These are phyloP conservation scores for Helianthus tuberosus DNA, from an alignment of 129 eudicot genomes.

Conservation along the genomic window DNA sequence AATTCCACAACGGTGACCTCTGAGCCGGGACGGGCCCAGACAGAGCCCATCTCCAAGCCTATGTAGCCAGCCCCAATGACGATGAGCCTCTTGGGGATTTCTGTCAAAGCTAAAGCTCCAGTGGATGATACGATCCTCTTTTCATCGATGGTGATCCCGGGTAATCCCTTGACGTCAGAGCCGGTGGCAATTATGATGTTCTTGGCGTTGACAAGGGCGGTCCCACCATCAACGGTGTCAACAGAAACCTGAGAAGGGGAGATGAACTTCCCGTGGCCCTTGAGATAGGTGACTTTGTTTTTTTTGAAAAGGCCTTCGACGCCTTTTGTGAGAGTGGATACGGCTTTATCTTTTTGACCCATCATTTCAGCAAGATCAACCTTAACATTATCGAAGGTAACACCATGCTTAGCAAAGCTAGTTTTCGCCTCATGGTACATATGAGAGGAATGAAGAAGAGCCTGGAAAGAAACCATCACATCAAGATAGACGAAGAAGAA, in stretches of 20 bases:
- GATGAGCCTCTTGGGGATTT: slow-evolving; percentile 18
- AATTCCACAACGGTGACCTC: slow-evolving; percentile 29
- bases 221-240: slow-evolving; percentile 20
- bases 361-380: slow-evolving; percentile 86
- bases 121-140: slow-evolving; percentile 29
- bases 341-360: slow-evolving; percentile 96
- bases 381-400: slow-evolving; percentile 66
- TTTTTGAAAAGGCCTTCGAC: slow-evolving; percentile 85
- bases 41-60: slow-evolving; percentile 32
- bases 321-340: slow-evolving; percentile 66
- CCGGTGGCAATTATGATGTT: slow-evolving; percentile 33
- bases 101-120: slow-evolving; percentile 26
- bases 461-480: slow-evolving; percentile 37
- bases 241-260: slow-evolving; percentile 73
- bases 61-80: slow-evolving; percentile 32
- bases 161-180: slow-evolving; percentile 28
- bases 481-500: not conserved
- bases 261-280: slow-evolving; percentile 78
- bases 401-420: slow-evolving; percentile 74
- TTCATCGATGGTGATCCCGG: slow-evolving; percentile 32
- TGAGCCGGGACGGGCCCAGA: slow-evolving; percentile 30
- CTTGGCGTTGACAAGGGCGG: slow-evolving; percentile 22
- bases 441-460: slow-evolving; percentile 94
- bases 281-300: slow-evolving; percentile 84
- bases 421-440: slow-evolving; percentile 91